Evolutionary conservation across 1,139 yeast genomes (phyloP).

Genomic region (Trichomonascaceae sp.): DNA sequence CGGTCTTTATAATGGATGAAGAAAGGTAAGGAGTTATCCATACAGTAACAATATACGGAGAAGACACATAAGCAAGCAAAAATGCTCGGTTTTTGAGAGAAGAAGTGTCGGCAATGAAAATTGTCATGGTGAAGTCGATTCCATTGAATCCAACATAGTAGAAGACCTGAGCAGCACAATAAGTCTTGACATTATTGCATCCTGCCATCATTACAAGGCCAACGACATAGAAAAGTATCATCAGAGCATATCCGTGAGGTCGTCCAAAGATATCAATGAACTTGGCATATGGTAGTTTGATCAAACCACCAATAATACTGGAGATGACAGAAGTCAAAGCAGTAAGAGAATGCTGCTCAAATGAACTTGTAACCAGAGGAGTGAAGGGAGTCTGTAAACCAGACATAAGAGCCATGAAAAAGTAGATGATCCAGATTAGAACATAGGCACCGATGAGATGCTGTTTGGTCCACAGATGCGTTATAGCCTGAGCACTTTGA

Average conservation of each 20-base stretch:
- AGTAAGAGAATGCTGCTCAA: slow-evolving; percentile 18
- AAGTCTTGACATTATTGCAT: slow-evolving; percentile 24
- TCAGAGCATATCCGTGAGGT: slow-evolving; percentile 29
- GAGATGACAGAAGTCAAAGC: slow-evolving; percentile 24
- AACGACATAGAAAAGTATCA: slow-evolving; percentile 19
- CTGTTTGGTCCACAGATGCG: slow-evolving; percentile 11
- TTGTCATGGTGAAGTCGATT: slow-evolving; percentile 22
- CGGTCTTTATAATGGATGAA: slow-evolving; percentile 3
- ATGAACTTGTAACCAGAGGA: slow-evolving; percentile 11
- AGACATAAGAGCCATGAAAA: slow-evolving; percentile 11
- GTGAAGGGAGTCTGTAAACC: slow-evolving; percentile 10
- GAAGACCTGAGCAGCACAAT: slow-evolving; percentile 29
- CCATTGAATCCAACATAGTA: slow-evolving; percentile 29
- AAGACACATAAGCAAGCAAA: slow-evolving; percentile 27
- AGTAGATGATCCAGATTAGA: slow-evolving; percentile 12
- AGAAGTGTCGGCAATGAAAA: slow-evolving; percentile 29
- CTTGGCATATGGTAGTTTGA: slow-evolving; percentile 41
- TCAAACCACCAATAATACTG: slow-evolving; percentile 47
- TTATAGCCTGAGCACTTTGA: slow-evolving; percentile 11
- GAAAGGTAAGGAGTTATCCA: slow-evolving; percentile 25
- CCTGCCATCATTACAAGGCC: slow-evolving; percentile 31
- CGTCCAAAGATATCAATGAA: slow-evolving; percentile 31
- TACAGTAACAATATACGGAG: slow-evolving; percentile 31
- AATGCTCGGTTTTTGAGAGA: slow-evolving; percentile 29
- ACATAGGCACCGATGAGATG: slow-evolving; percentile 9